phyloP scores from a whole-genome alignment of 805 yeast species.

The Kurtzmaniella fragi region DNA sequence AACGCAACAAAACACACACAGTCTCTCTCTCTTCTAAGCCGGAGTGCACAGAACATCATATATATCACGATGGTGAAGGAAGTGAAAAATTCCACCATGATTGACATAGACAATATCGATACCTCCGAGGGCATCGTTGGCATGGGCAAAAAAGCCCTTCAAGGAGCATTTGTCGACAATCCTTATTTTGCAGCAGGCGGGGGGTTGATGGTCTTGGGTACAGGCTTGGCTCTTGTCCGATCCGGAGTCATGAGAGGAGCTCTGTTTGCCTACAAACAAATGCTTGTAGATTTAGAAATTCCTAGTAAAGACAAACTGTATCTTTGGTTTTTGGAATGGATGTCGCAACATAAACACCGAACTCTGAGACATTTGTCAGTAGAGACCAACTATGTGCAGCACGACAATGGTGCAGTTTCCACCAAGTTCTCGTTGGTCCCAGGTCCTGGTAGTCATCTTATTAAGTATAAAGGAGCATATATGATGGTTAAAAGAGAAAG shows the following conservation, averaged over 20 bases:
- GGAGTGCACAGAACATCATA: too few relatives aligned
- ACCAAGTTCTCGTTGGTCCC: constrained; percentile 91
- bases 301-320: constrained; percentile 92
- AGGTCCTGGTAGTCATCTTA: constrained; percentile 93
- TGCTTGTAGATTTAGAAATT: constrained; percentile 88
- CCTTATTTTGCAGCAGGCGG: constrained; percentile 99
- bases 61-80: too few relatives aligned
- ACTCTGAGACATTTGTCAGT: constrained; percentile 83
- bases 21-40: too few relatives aligned
- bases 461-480: constrained; percentile 80
- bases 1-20: too few relatives aligned
- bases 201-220: constrained; percentile 94
- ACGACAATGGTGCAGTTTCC: constrained; percentile 85
- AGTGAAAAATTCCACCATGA: background rate
- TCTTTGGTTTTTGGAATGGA: constrained; percentile 94
- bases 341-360: constrained; percentile 75
- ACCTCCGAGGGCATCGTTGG: constrained; percentile 36
- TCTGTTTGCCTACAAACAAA: constrained; percentile 67
- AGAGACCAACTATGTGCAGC: constrained; percentile 80
- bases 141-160: constrained; percentile 34
- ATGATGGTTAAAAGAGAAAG: constrained; percentile 87
- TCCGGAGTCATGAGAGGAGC: constrained; percentile 62
- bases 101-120: constrained; percentile 33
- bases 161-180: constrained; percentile 58
- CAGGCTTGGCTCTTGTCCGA: constrained; percentile 73